Base-by-base conservation (phyloP, 768 basidiomycete genomes). In the Naganishia onofrii region DNA sequence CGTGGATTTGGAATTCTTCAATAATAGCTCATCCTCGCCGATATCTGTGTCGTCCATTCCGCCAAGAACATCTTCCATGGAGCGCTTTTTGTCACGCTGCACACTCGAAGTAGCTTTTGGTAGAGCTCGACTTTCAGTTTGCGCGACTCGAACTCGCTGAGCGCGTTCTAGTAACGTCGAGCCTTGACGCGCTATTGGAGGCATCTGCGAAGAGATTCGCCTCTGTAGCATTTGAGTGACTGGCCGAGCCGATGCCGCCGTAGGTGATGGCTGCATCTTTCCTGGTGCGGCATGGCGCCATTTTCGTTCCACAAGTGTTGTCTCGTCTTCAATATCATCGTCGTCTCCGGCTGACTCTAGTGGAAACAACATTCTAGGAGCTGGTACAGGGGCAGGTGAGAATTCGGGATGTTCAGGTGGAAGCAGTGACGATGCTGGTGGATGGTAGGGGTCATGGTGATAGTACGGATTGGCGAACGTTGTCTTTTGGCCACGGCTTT, bases 391-490 rank as follows among this genome's bases (percentile, higher is more conserved):
- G 2, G 60, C 58, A 4, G 69, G 69, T 19, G 69, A 70, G 29
- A 64, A 70, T 17, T 70, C 69, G 38, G 69, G 69, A 65, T 70
- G 69, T 48, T 54, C 34, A 26, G 53, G 51, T 26, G 69, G 69
- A 34, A 70, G 60, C 10, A 48, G 44, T 32, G 58, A 64, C 34
- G 60, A 32, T 34, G 58, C 44, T n/a, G 69, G 54, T 15, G 60
- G 60, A 17, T 34, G 60, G 42, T 63, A 63, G 2, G 60, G 60
- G 32, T 63, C 60, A 29, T 63, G 60, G 23, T 36, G 60, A 17
- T 52, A 70, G 56, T 64, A 70, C 17, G 69, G 69, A 26, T 70
- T 70, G 12, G 69, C 69, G 28, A 70, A 70, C 21, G 69, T 70
- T 31, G 69, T 70, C 38, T 70, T 70, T 26, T 48, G 48, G 23